phyloP scores from a whole-genome alignment of 805 yeast genomes.

The Wickerhamiella australiensis region DNA sequence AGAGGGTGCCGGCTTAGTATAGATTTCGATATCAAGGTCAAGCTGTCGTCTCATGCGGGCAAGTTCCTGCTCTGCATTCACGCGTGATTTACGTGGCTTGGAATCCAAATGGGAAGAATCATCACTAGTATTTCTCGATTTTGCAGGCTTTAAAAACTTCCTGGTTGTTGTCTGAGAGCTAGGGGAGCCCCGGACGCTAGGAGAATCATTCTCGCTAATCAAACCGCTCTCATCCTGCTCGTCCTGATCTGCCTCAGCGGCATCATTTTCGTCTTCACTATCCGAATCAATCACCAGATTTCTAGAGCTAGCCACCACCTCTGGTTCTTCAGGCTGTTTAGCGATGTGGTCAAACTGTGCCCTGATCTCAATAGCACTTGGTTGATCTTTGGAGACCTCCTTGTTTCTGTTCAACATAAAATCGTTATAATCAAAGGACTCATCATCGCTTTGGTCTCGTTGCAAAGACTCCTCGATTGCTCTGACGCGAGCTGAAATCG shows the following conservation, averaged over 20 bases:
- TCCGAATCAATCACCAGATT: not conserved
- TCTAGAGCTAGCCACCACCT: not conserved
- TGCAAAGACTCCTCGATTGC: slow-evolving; percentile 1
- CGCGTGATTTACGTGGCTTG: not conserved
- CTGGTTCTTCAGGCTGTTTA: not conserved
- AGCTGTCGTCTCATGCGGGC: slow-evolving; percentile 8
- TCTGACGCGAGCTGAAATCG: not conserved
- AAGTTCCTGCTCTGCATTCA: slow-evolving; percentile 6
- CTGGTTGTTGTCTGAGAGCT: not conserved
- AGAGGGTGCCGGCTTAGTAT: not conserved
- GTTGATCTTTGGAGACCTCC: not conserved
- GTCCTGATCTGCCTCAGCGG: not conserved
- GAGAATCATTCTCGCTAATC: not conserved
- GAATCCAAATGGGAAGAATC: not conserved
- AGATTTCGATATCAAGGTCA: not conserved
- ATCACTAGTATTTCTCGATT: not conserved
- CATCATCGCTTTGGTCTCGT: not conserved
- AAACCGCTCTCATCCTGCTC: not conserved
- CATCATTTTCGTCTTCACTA: not conserved
- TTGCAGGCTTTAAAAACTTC: not conserved
- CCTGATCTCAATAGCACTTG: not conserved
- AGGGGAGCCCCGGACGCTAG: not conserved
- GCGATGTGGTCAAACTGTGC: not conserved
- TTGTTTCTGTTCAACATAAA: slow-evolving; percentile 1
- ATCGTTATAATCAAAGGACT: slow-evolving; percentile 3